Conservation (phyloP, 768 basidiomycete species). For the Suillus brevipes region DNA sequence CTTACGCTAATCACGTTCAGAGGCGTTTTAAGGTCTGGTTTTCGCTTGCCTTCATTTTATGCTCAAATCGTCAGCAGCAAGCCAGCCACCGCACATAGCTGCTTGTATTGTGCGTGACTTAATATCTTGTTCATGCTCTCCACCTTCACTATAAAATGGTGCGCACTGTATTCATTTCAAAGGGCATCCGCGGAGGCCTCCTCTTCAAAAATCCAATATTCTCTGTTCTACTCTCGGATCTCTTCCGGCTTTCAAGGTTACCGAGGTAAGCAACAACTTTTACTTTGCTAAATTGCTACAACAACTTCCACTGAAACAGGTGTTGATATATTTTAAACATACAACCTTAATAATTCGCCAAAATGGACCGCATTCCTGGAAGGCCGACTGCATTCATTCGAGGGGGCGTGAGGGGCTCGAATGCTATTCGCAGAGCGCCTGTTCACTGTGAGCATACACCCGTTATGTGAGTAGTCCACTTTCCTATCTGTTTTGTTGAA, state of each 20-base stretch:
- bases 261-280: background rate
- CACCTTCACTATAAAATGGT: background rate
- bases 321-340: background rate
- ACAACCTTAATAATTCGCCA: no score
- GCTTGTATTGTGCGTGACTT: background rate
- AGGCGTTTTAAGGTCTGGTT: background rate
- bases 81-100: background rate
- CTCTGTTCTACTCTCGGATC: background rate
- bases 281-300: background rate
- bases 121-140: background rate
- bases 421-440: background rate
- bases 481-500: background rate
- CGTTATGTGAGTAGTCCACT: background rate
- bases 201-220: background rate
- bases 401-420: background rate
- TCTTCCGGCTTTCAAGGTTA: background rate
- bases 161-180: background rate
- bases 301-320: background rate
- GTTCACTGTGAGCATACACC: background rate
- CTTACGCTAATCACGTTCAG: background rate
- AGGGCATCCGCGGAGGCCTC: background rate
- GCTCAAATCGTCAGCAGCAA: background rate
- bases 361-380: background rate
- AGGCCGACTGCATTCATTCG: constrained; percentile 2
- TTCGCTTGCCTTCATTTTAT: background rate